Conservation (phyloP, 257 asterid species). For the Cruciata laevipes region DNA sequence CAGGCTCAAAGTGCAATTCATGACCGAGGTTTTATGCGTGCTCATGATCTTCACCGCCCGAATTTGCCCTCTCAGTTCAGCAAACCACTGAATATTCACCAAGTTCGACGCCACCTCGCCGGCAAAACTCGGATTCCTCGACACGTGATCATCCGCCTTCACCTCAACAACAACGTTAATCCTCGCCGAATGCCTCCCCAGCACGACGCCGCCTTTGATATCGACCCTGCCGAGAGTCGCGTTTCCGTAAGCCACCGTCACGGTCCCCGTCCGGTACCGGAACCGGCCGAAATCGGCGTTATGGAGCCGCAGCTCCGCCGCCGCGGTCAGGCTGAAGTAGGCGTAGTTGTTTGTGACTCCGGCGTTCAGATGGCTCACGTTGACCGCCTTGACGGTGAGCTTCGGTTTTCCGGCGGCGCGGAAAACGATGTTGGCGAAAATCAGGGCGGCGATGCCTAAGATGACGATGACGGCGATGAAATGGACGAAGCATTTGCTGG, state of each 20-base stretch:
- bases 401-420: constrained; percentile 28
- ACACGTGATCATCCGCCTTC: not conserved
- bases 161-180: constrained; percentile 26
- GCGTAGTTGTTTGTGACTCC: not conserved
- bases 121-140: not conserved
- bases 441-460: constrained; percentile 29
- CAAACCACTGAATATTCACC: constrained; percentile 26
- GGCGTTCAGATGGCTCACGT: constrained; percentile 16
- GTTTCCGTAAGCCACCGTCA: constrained; percentile 25
- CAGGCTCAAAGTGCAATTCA: constrained; percentile 45
- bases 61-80: constrained; percentile 40
- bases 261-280: constrained; percentile 24
- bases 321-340: constrained; percentile 29
- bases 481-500: constrained; percentile 40
- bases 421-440: constrained; percentile 30
- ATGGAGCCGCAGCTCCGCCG: constrained; percentile 20
- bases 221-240: constrained; percentile 26
- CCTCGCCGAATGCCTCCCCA: constrained; percentile 14
- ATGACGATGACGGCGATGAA: constrained; percentile 21
- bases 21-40: constrained; percentile 26
- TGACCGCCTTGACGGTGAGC: constrained; percentile 18
- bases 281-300: constrained; percentile 46
- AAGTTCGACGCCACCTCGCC: not conserved
- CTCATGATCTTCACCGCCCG: constrained; percentile 29
- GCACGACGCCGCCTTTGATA: constrained; percentile 18